phyloP scores from a whole-genome alignment of 192 early-diverging fungal genomes.

The Spinellus fusiger region DNA sequence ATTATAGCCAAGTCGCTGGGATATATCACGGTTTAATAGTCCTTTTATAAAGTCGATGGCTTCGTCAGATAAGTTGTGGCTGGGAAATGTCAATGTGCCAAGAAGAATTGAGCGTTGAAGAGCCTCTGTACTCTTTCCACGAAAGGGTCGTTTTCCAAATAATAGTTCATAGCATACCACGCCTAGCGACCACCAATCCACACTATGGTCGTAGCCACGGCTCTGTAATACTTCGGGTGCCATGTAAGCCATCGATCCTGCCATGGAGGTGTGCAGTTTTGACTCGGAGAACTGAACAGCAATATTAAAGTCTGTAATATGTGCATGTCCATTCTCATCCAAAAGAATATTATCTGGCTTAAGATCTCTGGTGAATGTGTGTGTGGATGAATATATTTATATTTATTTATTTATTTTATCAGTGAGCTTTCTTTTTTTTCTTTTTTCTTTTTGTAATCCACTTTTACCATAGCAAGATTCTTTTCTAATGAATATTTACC shows the following conservation, averaged over 20 bases:
- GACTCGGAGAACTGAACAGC: slow-evolving; percentile 61
- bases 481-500: slow-evolving; percentile 20
- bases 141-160: slow-evolving; percentile 81
- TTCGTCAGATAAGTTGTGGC: slow-evolving; percentile 34
- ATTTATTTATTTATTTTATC: neutral
- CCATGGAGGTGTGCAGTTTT: slow-evolving; percentile 64
- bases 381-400: neutral
- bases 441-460: neutral
- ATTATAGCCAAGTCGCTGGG: slow-evolving; percentile 72
- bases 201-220: slow-evolving; percentile 46
- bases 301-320: slow-evolving; percentile 86
- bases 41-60: slow-evolving; percentile 50
- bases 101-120: slow-evolving; percentile 65
- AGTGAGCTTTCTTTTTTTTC: neutral
- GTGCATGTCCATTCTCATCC: slow-evolving; percentile 71
- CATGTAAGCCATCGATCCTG: slow-evolving; percentile 87
- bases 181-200: slow-evolving; percentile 78
- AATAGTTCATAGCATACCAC: slow-evolving; percentile 72
- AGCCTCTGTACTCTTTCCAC: slow-evolving; percentile 77
- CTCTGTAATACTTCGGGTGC: slow-evolving; percentile 69
- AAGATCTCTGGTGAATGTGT: slow-evolving; percentile 50
- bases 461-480: neutral
- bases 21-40: slow-evolving; percentile 46
- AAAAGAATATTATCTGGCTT: slow-evolving; percentile 85
- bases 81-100: slow-evolving; percentile 62